A percentile compares a stretch with the other conserved stretches of the same genome.
phyloP scores from a whole-genome alignment of 1,284 basidiomycete genomes.

The Sanghuangporus sanghuang region DNA sequence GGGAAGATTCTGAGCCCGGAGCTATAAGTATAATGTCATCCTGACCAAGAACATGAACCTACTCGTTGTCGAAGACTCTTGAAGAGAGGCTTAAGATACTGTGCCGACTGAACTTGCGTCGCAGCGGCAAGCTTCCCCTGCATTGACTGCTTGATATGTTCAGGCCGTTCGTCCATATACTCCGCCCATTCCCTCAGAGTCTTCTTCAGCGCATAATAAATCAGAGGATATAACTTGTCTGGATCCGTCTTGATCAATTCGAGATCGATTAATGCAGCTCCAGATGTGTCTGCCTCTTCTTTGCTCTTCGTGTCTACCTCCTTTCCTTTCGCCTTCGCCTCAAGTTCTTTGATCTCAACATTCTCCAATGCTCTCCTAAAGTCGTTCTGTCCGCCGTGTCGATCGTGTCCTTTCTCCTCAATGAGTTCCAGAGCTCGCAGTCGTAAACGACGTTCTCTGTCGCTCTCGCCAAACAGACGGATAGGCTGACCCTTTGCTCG shows the following conservation, averaged over 20 bases:
- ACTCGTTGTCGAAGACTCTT: conserved; percentile 83
- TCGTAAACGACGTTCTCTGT: conserved; percentile 88
- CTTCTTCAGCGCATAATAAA: conserved; percentile 94
- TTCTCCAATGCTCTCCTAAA: conserved; percentile 92
- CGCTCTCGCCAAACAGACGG: conserved; percentile 90
- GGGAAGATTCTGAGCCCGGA: conserved; percentile 59
- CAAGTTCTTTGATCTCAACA: conserved; percentile 80
- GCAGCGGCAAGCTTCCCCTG: conserved; percentile 95
- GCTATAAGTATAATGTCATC: not conserved
- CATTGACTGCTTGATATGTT: conserved; percentile 76
- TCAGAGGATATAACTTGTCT: conserved; percentile 95
- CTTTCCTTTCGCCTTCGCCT: conserved; percentile 54
- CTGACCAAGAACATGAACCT: conserved; percentile 29
- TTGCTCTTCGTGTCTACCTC: conserved; percentile 40
- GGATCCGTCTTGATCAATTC: conserved; percentile 85
- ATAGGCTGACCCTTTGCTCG: conserved; percentile 92
- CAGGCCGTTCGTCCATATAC: conserved; percentile 87
- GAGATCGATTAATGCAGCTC: conserved; percentile 66
- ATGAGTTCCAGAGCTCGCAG: conserved; percentile 91
- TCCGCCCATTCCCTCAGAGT: conserved; percentile 95
- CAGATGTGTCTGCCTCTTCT: conserved; percentile 37
- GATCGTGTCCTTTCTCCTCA: conserved; percentile 79
- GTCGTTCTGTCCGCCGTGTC: conserved; percentile 83
- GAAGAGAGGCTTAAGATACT: conserved; percentile 97
- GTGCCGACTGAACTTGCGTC: conserved; percentile 91